Conservation (phyloP, 805 yeast species). For the Wickerhamomyces queroliae region DNA sequence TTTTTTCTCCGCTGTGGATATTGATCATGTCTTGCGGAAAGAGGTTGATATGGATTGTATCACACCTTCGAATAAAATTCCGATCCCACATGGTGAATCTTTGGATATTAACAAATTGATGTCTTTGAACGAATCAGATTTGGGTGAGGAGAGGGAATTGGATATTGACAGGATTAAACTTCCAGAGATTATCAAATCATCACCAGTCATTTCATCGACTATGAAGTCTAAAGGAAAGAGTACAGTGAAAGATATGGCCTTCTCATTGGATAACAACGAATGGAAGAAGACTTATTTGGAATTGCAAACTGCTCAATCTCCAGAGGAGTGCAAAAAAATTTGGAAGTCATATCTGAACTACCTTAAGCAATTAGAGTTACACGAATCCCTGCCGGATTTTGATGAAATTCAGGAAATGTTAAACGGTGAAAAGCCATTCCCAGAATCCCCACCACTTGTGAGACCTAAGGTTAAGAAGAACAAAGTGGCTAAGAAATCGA, state of each 20-base stretch:
- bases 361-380: too few species aligned
- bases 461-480: too few species aligned
- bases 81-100: conserved; percentile 78
- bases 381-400: background rate
- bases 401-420: background rate
- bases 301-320: conserved; percentile 11
- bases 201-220: too few species aligned
- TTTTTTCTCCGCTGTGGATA: conserved; percentile 89
- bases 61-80: conserved; percentile 75
- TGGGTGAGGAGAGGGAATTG: conserved; percentile 11
- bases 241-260: conserved; percentile 1
- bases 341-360: conserved; percentile 6
- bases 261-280: conserved; percentile 7
- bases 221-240: background rate
- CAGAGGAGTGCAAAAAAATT: conserved; percentile 4
- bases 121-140: conserved; percentile 25
- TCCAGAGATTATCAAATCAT: conserved; percentile 5
- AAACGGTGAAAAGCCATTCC: too few species aligned
- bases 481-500: too few species aligned
- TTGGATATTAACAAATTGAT: conserved; percentile 53
- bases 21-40: conserved; percentile 82
- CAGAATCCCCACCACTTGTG: too few species aligned
- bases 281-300: conserved; percentile 9
- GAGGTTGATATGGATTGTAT: conserved; percentile 90
- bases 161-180: conserved; percentile 10